Conservation (phyloP, 305 asterid species). For the Fraxinus velutina region DNA sequence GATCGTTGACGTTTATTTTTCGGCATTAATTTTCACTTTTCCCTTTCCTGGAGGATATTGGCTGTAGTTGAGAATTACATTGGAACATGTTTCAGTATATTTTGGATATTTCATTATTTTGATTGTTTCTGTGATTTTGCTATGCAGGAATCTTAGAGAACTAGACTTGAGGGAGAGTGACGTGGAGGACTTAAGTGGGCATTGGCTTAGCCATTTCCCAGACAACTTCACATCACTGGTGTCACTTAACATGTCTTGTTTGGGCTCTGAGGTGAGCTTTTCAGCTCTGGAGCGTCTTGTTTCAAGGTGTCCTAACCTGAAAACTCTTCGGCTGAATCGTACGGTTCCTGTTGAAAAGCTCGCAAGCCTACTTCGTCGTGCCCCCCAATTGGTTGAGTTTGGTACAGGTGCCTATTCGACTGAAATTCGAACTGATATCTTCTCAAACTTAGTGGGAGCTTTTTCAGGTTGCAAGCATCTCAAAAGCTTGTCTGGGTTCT, state of each 20-base stretch:
- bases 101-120: background rate
- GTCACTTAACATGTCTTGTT: conserved; percentile 84
- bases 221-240: conserved; percentile 68
- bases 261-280: conserved; percentile 69
- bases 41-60: background rate
- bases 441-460: conserved; percentile 58
- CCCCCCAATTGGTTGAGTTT: conserved; percentile 81
- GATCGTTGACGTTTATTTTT: background rate
- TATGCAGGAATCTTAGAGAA: conserved; percentile 70
- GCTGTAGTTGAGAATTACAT: background rate
- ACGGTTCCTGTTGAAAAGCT: conserved; percentile 89
- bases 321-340: conserved; percentile 74
- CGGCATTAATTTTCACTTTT: background rate
- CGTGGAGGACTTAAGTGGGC: conserved; percentile 81
- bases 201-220: conserved; percentile 91
- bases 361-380: conserved; percentile 50
- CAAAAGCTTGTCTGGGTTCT: conserved; percentile 76
- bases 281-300: conserved; percentile 78
- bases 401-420: conserved; percentile 85
- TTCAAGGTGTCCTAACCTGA: conserved; percentile 69
- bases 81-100: background rate
- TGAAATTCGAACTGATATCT: conserved; percentile 58
- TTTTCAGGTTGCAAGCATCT: conserved; percentile 71
- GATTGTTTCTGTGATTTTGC: background rate
- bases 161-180: conserved; percentile 87